Evolutionary conservation across 805 yeast genomes (phyloP), one percentile per base, ranked within the genome.

Genomic region (Lachancea fermentati): DNA sequence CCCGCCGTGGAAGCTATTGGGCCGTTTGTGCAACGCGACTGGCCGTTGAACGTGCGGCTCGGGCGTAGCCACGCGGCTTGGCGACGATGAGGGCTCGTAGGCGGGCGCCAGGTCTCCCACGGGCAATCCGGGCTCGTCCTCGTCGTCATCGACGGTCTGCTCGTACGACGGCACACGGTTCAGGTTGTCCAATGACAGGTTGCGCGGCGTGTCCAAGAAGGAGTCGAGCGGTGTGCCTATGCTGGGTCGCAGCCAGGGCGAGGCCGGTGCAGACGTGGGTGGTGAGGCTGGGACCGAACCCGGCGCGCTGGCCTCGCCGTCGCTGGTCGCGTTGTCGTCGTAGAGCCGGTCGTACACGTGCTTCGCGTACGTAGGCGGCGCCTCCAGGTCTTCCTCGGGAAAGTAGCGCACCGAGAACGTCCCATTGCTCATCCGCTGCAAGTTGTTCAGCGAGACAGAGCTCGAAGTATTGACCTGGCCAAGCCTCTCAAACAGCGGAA

Each of bases 311-410:
- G 37, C 8, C 5, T 36, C 15, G 12, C 34, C 34, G 17, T 26
- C n/a, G 8, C 25, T 26, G n/a, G 19, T 11, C 12, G n/a, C 35
- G 6, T 32, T 34, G 9, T 75, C 67, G 41, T 79, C 85, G 15
- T 73, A 66, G 79, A 78, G 34, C 30, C 79, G 63, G 58, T 85
- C 95, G 54, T 77, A 81, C 17, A 81, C 73, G 54, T 81, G 88
- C 42, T 73, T 76, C 46, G 77, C 82, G 57, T 85, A 85, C 36
- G 79, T 69, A 5, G 95, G 91, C 2, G 94, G 94, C 0, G 91
- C 89, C 55, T 70, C 66, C 16, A 72, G 61, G 68, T 67, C 41
- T 69, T 51, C 40, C 57, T 67, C 41, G 54, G 69, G n/a, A 63
- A 62, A 26, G 43, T 51, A 22, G 50, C 45, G 14, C 34, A 30